phyloP scores from a whole-genome alignment of 2,329 filamentous ascomycete genomes.

The Aspergillus latus region DNA sequence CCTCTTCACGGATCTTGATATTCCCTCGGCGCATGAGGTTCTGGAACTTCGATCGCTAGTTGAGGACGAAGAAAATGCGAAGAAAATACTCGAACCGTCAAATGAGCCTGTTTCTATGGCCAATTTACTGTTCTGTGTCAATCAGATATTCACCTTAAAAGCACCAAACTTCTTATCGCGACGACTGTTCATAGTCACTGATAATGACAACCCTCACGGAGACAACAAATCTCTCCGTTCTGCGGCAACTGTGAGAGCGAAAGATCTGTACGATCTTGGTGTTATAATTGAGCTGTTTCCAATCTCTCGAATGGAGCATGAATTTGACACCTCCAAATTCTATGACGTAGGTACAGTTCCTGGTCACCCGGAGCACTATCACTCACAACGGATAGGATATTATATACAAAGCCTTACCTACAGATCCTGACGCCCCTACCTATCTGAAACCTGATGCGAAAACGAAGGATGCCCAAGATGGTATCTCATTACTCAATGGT shows the following conservation, averaged over 20 bases:
- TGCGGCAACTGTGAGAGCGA: slow-evolving; percentile 80
- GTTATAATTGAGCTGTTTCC: slow-evolving; percentile 92
- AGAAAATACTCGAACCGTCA: slow-evolving; percentile 68
- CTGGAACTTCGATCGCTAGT: slow-evolving; percentile 73
- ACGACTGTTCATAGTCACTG: slow-evolving; percentile 91
- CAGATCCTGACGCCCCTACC: slow-evolving; percentile 66
- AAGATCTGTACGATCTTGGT: slow-evolving; percentile 91
- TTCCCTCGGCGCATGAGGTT: slow-evolving; percentile 87
- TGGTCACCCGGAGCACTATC: not conserved
- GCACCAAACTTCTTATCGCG: slow-evolving; percentile 92
- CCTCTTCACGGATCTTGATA: slow-evolving; percentile 80
- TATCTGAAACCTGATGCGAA: slow-evolving; percentile 51
- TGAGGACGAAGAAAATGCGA: slow-evolving; percentile 72
- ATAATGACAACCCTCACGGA: slow-evolving; percentile 82
- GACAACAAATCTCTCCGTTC: slow-evolving; percentile 71
- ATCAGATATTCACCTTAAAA: slow-evolving; percentile 93
- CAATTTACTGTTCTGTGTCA: slow-evolving; percentile 89
- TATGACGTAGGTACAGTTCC: slow-evolving; percentile 70
- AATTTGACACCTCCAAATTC: slow-evolving; percentile 81
- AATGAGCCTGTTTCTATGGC: slow-evolving; percentile 74
- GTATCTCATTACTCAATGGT: slow-evolving; percentile 74
- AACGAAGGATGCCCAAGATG: slow-evolving; percentile 68
- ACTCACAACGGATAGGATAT: slow-evolving; percentile 66
- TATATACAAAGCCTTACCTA: slow-evolving; percentile 73
- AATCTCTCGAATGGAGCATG: slow-evolving; percentile 68